Base-by-base conservation (phyloP, 1,284 basidiomycete genomes). In the Ustilago curta region DNA sequence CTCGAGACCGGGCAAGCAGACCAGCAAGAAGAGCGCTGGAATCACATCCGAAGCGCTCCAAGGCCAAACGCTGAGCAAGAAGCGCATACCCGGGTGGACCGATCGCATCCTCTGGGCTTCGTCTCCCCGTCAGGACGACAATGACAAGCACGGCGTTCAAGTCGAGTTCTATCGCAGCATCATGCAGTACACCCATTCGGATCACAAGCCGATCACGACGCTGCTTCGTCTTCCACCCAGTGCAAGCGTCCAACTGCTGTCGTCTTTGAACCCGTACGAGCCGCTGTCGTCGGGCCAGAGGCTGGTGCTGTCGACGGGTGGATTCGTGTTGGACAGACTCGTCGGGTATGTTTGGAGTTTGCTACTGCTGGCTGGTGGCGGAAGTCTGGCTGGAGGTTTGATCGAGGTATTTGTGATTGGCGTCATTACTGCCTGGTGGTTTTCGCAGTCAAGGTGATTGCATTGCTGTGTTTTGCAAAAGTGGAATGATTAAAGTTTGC, bases 21-120 rank as follows among this genome's bases (percentile, higher is more conserved):
- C 64, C 18, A 65, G 66, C 31, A 65, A 64, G 68, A 62, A 73
- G 51, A 72, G 70, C 31, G 59, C 59, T 9, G 67, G 65, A 19
- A 56, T 69, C 55, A 69, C 71, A 1, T 74, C 66, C 1, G 61
- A 61, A 14, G 65, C 71, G 18, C 55, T 74, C 12, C 61, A 69
- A 18, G 63, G 60, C 27, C 42, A 62, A 23, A 72, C 79, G 49
- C 79, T 69, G 53, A 93, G 90, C 83, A 85, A 87, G 27, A 93
- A 91, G 81, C 90, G 96, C 8, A 88, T 88, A 7, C 96, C 96
- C 0, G 91, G 95, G 21, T 99, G 95, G 93, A 97, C 95, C 23
- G 96, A 99, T 85, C 90, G 96, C 45, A 90, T 99, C 50, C 87
- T 99, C 76, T 97, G 94, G 84, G 88, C 92, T 2, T 68, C 69